Conservation (phyloP, 345 rosid species). For the Rhizophora mangle region DNA sequence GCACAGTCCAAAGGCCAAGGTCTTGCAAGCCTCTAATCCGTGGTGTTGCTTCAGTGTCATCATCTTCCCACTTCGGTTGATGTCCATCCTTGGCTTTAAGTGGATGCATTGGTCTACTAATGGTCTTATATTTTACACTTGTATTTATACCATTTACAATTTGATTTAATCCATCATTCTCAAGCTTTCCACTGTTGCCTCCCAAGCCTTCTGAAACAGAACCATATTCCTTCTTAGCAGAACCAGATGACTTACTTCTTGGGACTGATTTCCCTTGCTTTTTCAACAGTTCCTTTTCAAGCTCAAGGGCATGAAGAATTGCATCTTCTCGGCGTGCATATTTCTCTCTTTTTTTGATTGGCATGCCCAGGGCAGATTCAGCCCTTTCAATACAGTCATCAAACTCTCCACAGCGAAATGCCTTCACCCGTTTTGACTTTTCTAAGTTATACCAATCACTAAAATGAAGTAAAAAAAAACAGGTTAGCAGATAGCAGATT, state of each 20-base stretch:
- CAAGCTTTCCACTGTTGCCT: slow-evolving; percentile 38
- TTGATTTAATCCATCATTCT: slow-evolving; percentile 31
- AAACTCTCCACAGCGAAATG: slow-evolving; percentile 97
- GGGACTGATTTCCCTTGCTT: slow-evolving; percentile 45
- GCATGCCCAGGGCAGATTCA: slow-evolving; percentile 71
- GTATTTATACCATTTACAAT: slow-evolving; percentile 28
- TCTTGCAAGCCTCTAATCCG: slow-evolving; percentile 89
- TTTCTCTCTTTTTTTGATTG: slow-evolving; percentile 89
- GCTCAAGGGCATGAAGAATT: slow-evolving; percentile 97
- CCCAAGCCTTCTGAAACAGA: slow-evolving; percentile 39
- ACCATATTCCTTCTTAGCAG: slow-evolving; percentile 39
- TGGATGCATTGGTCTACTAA: slow-evolving; percentile 19
- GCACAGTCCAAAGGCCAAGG: slow-evolving; percentile 60
- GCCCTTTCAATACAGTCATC: slow-evolving; percentile 93
- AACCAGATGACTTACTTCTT: slow-evolving; percentile 37
- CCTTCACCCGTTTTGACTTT: slow-evolving; percentile 95
- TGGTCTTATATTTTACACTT: slow-evolving; percentile 26
- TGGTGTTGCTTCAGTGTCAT: slow-evolving; percentile 46
- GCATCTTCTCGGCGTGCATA: slow-evolving; percentile 99
- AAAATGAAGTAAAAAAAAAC: slow-evolving; percentile 18
- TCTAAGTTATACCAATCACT: slow-evolving; percentile 99
- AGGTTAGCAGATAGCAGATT: neutral
- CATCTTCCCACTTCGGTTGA: slow-evolving; percentile 36
- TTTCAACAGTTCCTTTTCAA: slow-evolving; percentile 66
- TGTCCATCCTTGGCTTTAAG: slow-evolving; percentile 33